A percentile compares a stretch with the other conserved stretches of the same genome.
phyloP scores from a whole-genome alignment of 345 rosid species.

The Excoecaria cochinchinensis region DNA sequence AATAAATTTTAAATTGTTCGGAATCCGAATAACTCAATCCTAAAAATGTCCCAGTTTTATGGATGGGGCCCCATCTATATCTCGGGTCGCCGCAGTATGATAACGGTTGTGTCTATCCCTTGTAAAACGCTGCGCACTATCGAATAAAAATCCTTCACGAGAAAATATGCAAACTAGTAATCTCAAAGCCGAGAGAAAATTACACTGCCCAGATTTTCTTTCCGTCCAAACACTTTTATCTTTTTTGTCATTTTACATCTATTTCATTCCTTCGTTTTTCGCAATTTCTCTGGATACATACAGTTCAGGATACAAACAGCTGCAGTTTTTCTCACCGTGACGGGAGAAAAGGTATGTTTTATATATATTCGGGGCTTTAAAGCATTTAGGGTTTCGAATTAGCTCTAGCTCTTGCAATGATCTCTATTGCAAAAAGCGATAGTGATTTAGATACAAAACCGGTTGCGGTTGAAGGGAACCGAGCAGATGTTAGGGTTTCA shows the following conservation, averaged over 20 bases:
- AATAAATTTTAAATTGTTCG: too few species aligned
- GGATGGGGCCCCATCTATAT: too few species aligned
- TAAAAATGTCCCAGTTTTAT: too few species aligned
- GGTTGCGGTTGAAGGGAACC: conserved; percentile 22
- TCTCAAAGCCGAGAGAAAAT: neutral
- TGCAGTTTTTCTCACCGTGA: neutral
- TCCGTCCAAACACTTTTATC: conserved; percentile 22
- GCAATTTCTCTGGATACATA: neutral
- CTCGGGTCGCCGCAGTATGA: conserved; percentile 7
- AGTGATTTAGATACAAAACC: conserved; percentile 21
- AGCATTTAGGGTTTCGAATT: conserved; percentile 26
- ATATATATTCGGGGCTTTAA: neutral
- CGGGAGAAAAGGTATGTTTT: conserved; percentile 24
- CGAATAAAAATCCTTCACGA: neutral
- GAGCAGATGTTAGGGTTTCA: conserved; percentile 25
- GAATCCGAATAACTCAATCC: too few species aligned
- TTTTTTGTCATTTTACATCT: neutral
- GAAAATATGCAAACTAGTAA: neutral
- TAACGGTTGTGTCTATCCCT: neutral
- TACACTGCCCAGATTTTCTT: conserved; percentile 19
- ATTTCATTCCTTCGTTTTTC: neutral
- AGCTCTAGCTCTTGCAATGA: conserved; percentile 22
- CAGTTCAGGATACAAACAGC: neutral
- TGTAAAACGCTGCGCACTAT: neutral
- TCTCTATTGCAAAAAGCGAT: conserved; percentile 23